Base-by-base conservation (phyloP, 108 stramenopile genomes). In the Nannochloropsis oceanica region DNA sequence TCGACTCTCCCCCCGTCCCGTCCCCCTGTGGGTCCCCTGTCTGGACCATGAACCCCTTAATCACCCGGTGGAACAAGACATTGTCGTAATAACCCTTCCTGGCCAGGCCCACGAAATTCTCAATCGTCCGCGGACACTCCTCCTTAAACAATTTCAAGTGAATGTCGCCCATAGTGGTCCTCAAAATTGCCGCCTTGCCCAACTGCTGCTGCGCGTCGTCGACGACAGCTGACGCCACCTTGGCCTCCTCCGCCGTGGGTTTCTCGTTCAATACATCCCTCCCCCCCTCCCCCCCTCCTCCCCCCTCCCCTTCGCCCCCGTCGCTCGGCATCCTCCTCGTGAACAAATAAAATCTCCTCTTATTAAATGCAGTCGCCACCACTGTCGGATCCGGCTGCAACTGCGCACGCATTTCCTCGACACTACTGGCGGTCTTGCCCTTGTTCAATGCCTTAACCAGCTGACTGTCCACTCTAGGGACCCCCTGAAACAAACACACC, bases 1-100 rank as follows among this genome's bases (percentile, higher is more conserved):
- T 97, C 80, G 92, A 92, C 93, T 99, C 99, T 43, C 99, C 99
- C 25, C 99, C 99, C 11, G 99, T 99, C n/a, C 99, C 99, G 89
- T 99, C 96, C 25, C 99, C 99, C 26, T 96, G 87, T 0, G 99
- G 99, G 87, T 98, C 97, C 18, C 99, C 97, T 9, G 96, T 97
- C 88, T 99, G 98, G 79, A 98, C 83, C 97, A 98, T 98, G 89
- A 99, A 99, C 2, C 90, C 90, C 81, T 90, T 90, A 84, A 90
- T 90, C 44, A 90, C 94, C 25, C 99, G 95, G 92, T 99, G 99
- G 89, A 99, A 98, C 81, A 96, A 93, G n/a, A 97, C 93, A 88
- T 94, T 93, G 89, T 98, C 96, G 90, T 99, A 99, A 88, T 99
- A 99, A 8, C 96, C 96, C 18, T 92, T 90, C 85, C 92, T 91